Evolutionary conservation across 352 stramenopile genomes (phyloP).

Genomic region (Phytopythium vexans): DNA sequence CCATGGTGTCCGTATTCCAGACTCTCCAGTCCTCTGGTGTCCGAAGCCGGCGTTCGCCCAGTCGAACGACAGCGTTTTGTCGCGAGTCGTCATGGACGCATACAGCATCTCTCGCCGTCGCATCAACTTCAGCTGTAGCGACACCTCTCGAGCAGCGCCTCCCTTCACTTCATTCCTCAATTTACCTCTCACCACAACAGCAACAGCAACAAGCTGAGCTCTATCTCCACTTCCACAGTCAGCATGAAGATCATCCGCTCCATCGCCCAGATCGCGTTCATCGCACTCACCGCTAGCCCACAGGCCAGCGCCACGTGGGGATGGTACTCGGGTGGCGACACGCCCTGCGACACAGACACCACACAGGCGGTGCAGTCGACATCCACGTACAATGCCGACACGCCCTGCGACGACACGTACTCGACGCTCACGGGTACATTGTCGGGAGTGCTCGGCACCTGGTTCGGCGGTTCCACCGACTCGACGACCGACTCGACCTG

Average conservation of each 20-base stretch:
- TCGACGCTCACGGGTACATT: too few species aligned
- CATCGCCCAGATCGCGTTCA: neutral
- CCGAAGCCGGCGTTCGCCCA: too few species aligned
- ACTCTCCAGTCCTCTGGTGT: too few species aligned
- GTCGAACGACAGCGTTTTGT: too few species aligned
- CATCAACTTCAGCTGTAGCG: too few species aligned
- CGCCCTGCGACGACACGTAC: neutral
- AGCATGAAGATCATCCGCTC: neutral
- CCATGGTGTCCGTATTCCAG: too few species aligned
- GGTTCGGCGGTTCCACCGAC: too few species aligned
- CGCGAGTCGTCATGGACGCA: too few species aligned
- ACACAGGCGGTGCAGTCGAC: neutral
- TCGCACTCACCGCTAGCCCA: neutral
- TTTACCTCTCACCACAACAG: conserved; percentile 1
- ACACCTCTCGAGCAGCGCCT: too few species aligned
- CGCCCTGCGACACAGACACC: neutral
- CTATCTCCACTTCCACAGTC: neutral
- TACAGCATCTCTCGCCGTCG: too few species aligned
- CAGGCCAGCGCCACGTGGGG: neutral
- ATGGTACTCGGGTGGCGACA: neutral
- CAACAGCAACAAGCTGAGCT: neutral
- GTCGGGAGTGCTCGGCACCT: too few species aligned
- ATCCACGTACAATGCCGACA: neutral
- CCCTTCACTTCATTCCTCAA: conserved; percentile 1
- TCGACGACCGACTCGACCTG: too few species aligned